These are phyloP conservation scores for Periconia digitata DNA, from an alignment of 2,329 filamentous ascomycete genomes.

Conservation along the genomic window DNA sequence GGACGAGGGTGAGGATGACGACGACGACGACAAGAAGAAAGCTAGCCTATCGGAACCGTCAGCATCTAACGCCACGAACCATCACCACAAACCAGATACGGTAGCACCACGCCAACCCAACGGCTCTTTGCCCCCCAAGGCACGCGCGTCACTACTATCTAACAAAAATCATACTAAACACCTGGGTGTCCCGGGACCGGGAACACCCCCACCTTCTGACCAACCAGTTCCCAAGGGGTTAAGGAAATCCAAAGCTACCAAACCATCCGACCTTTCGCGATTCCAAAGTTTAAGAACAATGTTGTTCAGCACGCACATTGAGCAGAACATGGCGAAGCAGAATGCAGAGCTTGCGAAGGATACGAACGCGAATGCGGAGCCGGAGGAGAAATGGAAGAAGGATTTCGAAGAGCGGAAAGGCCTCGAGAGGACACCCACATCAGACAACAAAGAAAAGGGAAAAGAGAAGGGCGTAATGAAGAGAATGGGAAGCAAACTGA, in stretches of 20 bases:
- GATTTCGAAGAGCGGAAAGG: conserved; percentile 32
- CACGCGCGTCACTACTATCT: conserved; percentile 2
- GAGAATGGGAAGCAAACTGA: conserved; percentile 27
- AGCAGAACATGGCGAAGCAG: conserved; percentile 24
- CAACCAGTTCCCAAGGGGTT: not conserved
- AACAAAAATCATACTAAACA: conserved; percentile 11
- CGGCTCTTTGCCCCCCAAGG: conserved; percentile 7
- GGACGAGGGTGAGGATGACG: not conserved
- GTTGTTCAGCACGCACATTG: conserved; percentile 34
- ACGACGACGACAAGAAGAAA: not conserved
- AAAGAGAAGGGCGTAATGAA: conserved; percentile 18
- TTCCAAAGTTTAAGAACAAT: conserved; percentile 39
- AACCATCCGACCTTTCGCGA: conserved; percentile 30
- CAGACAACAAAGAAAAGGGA: conserved; percentile 13
- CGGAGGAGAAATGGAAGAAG: conserved; percentile 27
- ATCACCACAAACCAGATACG: conserved; percentile 3
- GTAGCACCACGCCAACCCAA: conserved; percentile 4
- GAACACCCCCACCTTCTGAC: conserved; percentile 1
- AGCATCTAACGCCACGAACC: conserved; percentile 3
- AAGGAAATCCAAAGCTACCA: conserved; percentile 1
- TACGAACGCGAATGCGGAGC: no score
- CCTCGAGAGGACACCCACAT: conserved; percentile 26
- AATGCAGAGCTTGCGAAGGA: conserved; percentile 22
- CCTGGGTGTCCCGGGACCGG: conserved; percentile 8
- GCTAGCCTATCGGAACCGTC: conserved; percentile 12